Evolutionary conservation across 331 rosid genomes (phyloP).

Genomic region (Acacia pycnantha): DNA sequence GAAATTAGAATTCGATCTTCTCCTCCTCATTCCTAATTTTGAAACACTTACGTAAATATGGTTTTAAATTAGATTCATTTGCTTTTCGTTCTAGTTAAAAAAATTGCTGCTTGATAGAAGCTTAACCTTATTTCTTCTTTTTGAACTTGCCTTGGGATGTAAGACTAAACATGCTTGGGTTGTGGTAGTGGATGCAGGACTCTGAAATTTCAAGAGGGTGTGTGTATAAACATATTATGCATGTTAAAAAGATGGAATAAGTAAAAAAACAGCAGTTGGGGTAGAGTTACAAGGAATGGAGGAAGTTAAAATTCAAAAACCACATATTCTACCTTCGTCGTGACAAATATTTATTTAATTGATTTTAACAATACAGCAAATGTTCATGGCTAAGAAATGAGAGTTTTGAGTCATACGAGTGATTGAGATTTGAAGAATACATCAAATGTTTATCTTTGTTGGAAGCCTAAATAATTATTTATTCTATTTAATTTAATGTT

Average conservation of each 20-base stretch:
- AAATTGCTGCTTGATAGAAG: conserved; percentile 2
- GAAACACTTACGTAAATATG: conserved; percentile 8
- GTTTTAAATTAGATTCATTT: not conserved
- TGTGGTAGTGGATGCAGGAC: conserved; percentile 9
- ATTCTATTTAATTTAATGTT: not conserved
- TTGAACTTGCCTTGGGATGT: conserved; percentile 1
- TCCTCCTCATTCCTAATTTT: not conserved
- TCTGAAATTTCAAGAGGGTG: not conserved
- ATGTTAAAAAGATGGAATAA: not conserved
- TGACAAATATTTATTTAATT: no score
- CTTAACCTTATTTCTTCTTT: not conserved
- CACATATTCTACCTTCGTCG: not conserved
- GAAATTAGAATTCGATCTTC: conserved; percentile 12
- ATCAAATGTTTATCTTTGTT: no score
- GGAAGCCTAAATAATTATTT: not conserved
- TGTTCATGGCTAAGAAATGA: not conserved
- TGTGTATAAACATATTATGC: not conserved
- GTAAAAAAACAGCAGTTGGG: not conserved
- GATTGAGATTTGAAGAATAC: not conserved
- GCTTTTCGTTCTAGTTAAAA: not conserved
- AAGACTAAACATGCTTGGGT: not conserved
- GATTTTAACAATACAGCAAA: not conserved
- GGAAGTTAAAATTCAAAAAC: not conserved
- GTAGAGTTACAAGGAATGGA: not conserved
- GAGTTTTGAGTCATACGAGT: not conserved